Percentiles rank a stretch among this genome's conserved stretches.
Conservation (phyloP, 768 basidiomycete species). For the Mycena venus region DNA sequence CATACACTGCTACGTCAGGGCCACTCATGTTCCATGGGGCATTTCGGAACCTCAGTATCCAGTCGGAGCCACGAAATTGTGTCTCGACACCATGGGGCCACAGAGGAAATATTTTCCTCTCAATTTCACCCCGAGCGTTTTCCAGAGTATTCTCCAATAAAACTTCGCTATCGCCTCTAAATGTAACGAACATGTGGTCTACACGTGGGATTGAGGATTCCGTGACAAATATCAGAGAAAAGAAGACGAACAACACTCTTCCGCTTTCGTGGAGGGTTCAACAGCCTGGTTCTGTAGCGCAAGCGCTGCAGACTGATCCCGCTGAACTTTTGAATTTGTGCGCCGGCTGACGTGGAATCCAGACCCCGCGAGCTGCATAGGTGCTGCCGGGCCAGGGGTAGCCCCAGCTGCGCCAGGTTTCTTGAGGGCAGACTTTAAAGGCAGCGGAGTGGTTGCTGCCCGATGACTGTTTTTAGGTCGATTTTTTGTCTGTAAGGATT, state of each 20-base stretch:
- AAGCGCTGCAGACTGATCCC: conserved; percentile 38
- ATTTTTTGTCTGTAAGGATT: conserved; percentile 27
- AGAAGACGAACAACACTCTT: conserved; percentile 30
- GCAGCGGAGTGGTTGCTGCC: conserved; percentile 41
- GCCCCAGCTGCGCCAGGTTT: conserved; percentile 50
- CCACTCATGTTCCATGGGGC: conserved; percentile 79
- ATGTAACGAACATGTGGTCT: conserved; percentile 84
- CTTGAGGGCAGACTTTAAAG: conserved; percentile 72
- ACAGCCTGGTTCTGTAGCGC: conserved; percentile 39
- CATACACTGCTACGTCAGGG: conserved; percentile 66
- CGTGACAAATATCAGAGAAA: not conserved
- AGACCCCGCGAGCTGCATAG: conserved; percentile 33
- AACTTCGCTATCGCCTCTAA: conserved; percentile 75
- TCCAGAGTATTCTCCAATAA: conserved; percentile 65
- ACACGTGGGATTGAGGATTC: conserved; percentile 21
- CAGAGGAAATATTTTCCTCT: conserved; percentile 66
- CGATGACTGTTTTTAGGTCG: conserved; percentile 37
- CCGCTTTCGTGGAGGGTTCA: conserved; percentile 20
- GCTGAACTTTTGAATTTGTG: conserved; percentile 55
- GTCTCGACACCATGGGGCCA: conserved; percentile 78
- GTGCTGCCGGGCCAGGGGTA: conserved; percentile 37
- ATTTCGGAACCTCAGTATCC: conserved; percentile 74
- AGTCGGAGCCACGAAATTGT: conserved; percentile 57
- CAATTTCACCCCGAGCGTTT: conserved; percentile 70
- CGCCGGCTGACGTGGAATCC: conserved; percentile 55